Evolutionary conservation across 495 filamentous ascomycete genomes (phyloP).

Genomic region (Ascodesmis nigricans): DNA sequence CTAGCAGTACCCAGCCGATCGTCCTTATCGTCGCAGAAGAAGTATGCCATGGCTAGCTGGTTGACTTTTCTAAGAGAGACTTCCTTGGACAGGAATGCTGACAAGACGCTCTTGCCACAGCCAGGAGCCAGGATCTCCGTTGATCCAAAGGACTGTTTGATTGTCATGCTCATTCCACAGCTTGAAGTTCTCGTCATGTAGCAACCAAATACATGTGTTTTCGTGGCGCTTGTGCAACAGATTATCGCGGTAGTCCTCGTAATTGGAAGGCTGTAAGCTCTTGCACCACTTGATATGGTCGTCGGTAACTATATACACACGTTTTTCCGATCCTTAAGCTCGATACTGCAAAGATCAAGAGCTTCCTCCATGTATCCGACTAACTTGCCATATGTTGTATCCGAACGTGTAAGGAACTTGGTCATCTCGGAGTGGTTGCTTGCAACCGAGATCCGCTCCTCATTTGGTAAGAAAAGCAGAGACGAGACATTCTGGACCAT

Average conservation of each 20-base stretch:
- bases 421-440: constrained; percentile 8
- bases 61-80: not conserved
- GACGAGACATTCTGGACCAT: constrained; percentile 2
- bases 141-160: constrained; percentile 4
- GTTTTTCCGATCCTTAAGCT: not conserved
- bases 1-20: constrained; percentile 3
- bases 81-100: constrained; percentile 3
- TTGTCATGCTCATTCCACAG: not conserved
- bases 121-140: constrained; percentile 7
- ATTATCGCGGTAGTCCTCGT: constrained; percentile 1
- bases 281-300: not conserved
- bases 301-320: not conserved
- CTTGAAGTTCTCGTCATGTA: constrained; percentile 20
- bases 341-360: not conserved
- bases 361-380: not conserved
- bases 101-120: constrained; percentile 9
- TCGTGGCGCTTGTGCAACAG: constrained; percentile 18
- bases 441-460: constrained; percentile 2
- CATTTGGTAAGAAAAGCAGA: constrained; percentile 2
- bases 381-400: not conserved
- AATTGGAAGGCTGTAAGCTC: not conserved
- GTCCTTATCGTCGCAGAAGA: constrained; percentile 10
- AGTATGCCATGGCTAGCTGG: constrained; percentile 1
- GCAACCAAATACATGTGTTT: constrained; percentile 23
- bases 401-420: constrained; percentile 2